Base-by-base conservation (phyloP, 2,329 filamentous ascomycete species). In the Dryadomyces quercivorus region DNA sequence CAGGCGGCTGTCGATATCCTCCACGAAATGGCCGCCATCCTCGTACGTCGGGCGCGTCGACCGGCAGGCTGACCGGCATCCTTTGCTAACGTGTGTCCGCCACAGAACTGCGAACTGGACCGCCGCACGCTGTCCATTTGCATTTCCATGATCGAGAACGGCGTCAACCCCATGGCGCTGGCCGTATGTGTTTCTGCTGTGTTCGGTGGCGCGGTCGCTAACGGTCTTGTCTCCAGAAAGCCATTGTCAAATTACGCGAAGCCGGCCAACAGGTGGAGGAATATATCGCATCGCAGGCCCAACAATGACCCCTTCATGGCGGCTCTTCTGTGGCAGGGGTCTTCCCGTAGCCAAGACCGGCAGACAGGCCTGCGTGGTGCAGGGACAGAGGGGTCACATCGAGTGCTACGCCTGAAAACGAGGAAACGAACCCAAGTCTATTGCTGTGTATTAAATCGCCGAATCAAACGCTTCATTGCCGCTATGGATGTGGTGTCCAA, bases 101-200 rank as follows among this genome's bases (percentile, higher is more conserved):
- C 2, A 50, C 59, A 97, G 92, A 96, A 97, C 71, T 95, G 92
- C 58, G 82, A 95, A 60, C 82, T 98, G 48, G 91, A 96, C 69
- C 84, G 92, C 36, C 85, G 90, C 53, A 90, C 91, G 20, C 76
- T 98, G 18, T 95, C 91, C 3, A 88, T 96, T 59, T 98, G 93
- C 70, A 92, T 97, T 57, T 95, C 90, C 53, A 80, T 98, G 69
- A 94, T 98, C 62, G 93, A 98, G 70, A 95, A 95, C 65, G 93
- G 93, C 15, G 89, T 97, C 34, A 95, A 95, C 65, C 93, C 93
- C 0, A 92, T 97, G 67, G 93, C 92, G 1, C 75, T 98, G 36
- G 91, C 92, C 22, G 93, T 97, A 77, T 65, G 88, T 64, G 13
- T 1, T n/a, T 7, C 18, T 9, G 45, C 15, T 13, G 12, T 51